Evolutionary conservation across 2,329 filamentous ascomycete species (phyloP), one percentile per base, ranked within the genome.

Genomic region (Sporothrix dimorphospora): DNA sequence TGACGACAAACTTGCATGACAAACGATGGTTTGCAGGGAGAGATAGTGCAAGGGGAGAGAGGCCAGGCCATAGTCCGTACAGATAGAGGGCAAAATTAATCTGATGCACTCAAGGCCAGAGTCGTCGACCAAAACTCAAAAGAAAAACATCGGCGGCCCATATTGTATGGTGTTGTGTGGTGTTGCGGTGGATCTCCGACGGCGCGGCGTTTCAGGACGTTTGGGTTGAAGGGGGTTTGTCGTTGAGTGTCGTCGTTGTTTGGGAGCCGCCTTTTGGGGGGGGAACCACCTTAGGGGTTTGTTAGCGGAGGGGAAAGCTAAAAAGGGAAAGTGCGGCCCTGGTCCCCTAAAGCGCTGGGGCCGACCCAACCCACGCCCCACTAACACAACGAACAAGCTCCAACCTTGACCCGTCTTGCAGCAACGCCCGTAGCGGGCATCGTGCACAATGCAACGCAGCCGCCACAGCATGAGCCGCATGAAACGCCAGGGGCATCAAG

Each of bases 151-250:
- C 9, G 24, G 63, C 12, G 38, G 59, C 11, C 40, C 42, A 30
- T 65, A 21, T 21, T 51, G 45, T 53, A n/a, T 68, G 65, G 45
- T 16, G 16, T 38, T 53, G 65, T 49, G 65, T 21, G 42, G 65
- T 68, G 42, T 24, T 69, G 53, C 42, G n/a, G 69, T 51, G 55
- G 69, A 70, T 70, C 69, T 63, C 69, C 55, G 69, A 70, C 69
- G 42, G 42, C 65, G 7, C 14, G 27, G 55, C 55, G 69, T 70
- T 70, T 70, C 69, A 70, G 55, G 38, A 24, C 45, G 65, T 65
- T 65, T 65, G 38, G 59, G 59, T 45, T 3, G 38, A 42, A 65
- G 21, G 45, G 65, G 65, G 24, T 5, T 34, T 67, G 24, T 34
- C 8, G 65, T 68, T 45, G 45, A 68, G 27, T 21, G 45, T 42